A percentile compares a stretch with the other conserved stretches of the same genome.
Conservation (phyloP, 441 rosid species). For the Corymbia calophylla region DNA sequence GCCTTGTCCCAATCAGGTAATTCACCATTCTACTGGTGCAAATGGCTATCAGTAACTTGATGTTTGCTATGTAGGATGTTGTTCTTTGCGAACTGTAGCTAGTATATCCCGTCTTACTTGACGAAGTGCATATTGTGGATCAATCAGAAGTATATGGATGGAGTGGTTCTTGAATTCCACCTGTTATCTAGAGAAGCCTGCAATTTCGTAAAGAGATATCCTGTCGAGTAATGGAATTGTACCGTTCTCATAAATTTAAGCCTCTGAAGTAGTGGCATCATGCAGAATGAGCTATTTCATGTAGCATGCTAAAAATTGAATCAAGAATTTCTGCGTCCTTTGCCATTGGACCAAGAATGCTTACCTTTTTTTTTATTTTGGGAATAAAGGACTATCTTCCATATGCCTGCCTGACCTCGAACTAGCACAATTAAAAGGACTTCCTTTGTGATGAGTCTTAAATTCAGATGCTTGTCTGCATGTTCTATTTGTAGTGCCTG, state of each 20-base stretch:
- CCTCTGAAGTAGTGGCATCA: not conserved
- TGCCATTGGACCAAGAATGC: not conserved
- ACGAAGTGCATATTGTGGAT: not conserved
- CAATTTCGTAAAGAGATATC: not conserved
- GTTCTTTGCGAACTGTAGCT: not conserved
- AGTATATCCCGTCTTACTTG: not conserved
- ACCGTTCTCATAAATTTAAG: not conserved
- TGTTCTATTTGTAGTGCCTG: too few relatives aligned
- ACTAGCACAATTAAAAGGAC: not conserved
- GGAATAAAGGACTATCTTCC: not conserved
- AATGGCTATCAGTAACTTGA: not conserved
- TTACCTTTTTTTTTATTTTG: not conserved
- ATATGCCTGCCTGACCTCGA: not conserved
- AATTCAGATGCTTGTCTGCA: not conserved
- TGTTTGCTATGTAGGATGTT: not conserved
- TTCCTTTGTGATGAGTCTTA: not conserved
- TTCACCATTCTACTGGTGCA: not conserved
- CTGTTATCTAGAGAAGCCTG: not conserved
- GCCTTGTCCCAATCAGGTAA: slow-evolving; percentile 88
- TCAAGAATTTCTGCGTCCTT: not conserved
- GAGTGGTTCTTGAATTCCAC: not conserved
- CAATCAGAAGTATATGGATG: not conserved
- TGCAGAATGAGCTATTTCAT: not conserved
- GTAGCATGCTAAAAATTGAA: not conserved
- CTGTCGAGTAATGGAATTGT: not conserved